These are phyloP conservation scores for Alternaria sp. DNA, from an alignment of 2,329 filamentous ascomycete species.

Conservation along the genomic window DNA sequence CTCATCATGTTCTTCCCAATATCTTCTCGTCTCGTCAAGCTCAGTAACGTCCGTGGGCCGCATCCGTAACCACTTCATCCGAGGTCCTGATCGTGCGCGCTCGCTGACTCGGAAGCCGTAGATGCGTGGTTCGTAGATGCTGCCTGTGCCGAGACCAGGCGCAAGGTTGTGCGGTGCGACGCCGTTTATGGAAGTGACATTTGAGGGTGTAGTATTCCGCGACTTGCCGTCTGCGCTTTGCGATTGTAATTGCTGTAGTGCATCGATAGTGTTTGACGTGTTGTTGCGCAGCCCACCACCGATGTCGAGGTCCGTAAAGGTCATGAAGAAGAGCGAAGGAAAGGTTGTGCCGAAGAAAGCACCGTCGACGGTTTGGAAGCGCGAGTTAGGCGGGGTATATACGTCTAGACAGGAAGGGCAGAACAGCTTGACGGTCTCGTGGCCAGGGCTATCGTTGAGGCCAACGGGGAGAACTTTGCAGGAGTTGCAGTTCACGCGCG, in stretches of 20 bases:
- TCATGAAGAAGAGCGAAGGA: conserved; percentile 96
- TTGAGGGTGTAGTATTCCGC: conserved; percentile 45
- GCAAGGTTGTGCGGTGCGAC: conserved; percentile 87
- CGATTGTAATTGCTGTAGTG: conserved; percentile 48
- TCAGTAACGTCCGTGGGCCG: conserved; percentile 82
- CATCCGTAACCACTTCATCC: conserved; percentile 96
- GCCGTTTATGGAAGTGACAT: conserved; percentile 73
- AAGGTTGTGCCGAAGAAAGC: conserved; percentile 99
- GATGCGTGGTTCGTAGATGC: conserved; percentile 93
- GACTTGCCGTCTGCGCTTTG: conserved; percentile 45
- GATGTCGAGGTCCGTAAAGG: conserved; percentile 94
- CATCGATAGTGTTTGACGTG: conserved; percentile 43
- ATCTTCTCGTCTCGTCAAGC: conserved; percentile 74
- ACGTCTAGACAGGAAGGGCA: conserved; percentile 96
- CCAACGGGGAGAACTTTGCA: conserved; percentile 93
- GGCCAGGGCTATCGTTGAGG: conserved; percentile 90
- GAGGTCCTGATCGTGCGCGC: conserved; percentile 83
- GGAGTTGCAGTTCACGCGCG: conserved; percentile 90
- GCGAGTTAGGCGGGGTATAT: conserved; percentile 95
- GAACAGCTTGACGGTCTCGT: conserved; percentile 98
- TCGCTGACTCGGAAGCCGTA: conserved; percentile 97
- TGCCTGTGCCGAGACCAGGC: conserved; percentile 80
- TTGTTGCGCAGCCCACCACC: conserved; percentile 72
- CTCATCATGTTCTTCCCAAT: conserved; percentile 53
- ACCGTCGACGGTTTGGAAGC: conserved; percentile 96